These are phyloP conservation scores for Fusarium sp. DNA, from an alignment of 2,329 filamentous ascomycete species.

Conservation along the genomic window DNA sequence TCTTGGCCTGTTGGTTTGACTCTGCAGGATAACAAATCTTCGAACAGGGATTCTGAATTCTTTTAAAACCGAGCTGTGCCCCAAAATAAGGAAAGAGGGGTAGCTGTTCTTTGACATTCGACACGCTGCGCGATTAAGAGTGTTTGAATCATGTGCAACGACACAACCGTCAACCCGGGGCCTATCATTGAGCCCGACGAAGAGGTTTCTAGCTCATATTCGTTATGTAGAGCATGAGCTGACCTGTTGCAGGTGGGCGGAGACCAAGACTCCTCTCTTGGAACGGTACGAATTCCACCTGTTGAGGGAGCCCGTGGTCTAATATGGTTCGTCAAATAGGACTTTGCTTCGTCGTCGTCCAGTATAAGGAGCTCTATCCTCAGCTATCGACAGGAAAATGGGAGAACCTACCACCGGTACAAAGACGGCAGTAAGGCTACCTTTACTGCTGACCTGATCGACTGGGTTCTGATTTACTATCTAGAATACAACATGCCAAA, in stretches of 20 bases:
- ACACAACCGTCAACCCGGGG: slow-evolving; percentile 6
- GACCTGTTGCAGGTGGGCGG: not conserved
- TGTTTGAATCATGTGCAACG: slow-evolving; percentile 6
- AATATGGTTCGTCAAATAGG: not conserved
- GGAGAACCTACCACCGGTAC: slow-evolving; percentile 33
- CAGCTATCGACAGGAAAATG: slow-evolving; percentile 31
- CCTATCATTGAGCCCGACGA: slow-evolving; percentile 13
- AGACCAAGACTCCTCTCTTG: slow-evolving; percentile 6
- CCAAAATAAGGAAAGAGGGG: slow-evolving; percentile 6
- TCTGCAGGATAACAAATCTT: not conserved
- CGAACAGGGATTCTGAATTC: not conserved
- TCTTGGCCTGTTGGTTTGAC: not conserved
- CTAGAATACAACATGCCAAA: slow-evolving; percentile 35
- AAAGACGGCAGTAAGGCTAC: slow-evolving; percentile 31
- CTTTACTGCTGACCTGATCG: accelerated
- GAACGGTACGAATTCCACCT: not conserved
- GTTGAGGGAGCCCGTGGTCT: not conserved
- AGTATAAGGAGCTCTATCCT: slow-evolving; percentile 34
- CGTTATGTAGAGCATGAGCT: accelerated
- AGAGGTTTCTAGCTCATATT: not conserved
- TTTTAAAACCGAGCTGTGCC: not conserved
- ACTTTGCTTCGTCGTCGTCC: slow-evolving; percentile 16
- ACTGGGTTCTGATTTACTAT: not conserved
- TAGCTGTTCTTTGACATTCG: not conserved
- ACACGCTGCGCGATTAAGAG: not conserved